Base-by-base conservation (phyloP, 208 protist species). In the Strigomonas culicis region DNA sequence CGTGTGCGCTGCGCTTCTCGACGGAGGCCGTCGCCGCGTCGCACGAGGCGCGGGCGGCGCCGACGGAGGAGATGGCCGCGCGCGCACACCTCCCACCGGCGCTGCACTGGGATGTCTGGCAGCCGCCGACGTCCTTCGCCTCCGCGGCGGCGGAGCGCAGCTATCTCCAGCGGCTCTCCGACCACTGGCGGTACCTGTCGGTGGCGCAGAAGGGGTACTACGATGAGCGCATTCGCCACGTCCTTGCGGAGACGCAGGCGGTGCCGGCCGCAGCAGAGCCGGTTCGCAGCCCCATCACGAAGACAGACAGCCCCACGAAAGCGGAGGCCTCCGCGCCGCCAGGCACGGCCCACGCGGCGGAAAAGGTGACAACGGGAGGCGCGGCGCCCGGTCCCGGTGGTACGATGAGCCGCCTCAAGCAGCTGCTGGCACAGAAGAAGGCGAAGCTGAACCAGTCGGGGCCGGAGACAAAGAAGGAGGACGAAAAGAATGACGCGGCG, bases 191-290 rank as follows among this genome's bases (percentile, higher is more conserved):
- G 1, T 63, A 74, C n/a, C 75, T 95, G 25, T 82, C 86, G 2
- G 69, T 74, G 19, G 66, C 51, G 34, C 89, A 95, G 70, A 79
- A 79, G 65, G 72, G 69, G n/a, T 95, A 84, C 72, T 95, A 95
- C 66, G 84, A 95, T 39, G 72, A 80, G 0, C 49, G 80, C 41
- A 86, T 95, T 34, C 51, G 25, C 2, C 27, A 51, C 10, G 3
- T 60, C 7, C 22, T 60, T 2, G 46, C 53, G n/a, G 31, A 17
- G 7, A 8, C 39, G 24, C 21, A 0, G 24, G 47, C 52, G 22
- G 21, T 17, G 7, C 22, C 13, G 47, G 6, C 59, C 4, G 59
- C 32, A 0, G 6, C 58, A 24, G 17, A 32, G 31, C 7, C 46
- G 21, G 56, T 8, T 8, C 52, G 4, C 17, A 2, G 7, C 15